Percentiles rank a stretch among this genome's conserved stretches.
Evolutionary conservation across 768 basidiomycete species (phyloP).

Genomic region (Boletales sp.): DNA sequence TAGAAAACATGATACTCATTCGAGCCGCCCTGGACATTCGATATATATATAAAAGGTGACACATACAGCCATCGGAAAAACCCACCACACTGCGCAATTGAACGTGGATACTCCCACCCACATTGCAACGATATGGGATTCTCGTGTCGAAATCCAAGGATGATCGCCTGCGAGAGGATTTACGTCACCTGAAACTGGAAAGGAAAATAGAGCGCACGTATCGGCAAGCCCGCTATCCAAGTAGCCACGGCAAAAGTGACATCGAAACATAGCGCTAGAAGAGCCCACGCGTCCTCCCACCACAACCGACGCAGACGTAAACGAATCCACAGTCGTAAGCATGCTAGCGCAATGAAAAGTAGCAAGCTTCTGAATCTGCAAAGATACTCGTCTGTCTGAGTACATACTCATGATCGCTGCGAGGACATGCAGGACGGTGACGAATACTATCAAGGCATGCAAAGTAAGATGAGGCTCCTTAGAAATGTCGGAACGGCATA

Average conservation of each 20-base stretch:
- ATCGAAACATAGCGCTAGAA: constrained; percentile 2
- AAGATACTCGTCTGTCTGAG: neutral
- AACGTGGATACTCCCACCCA: constrained; percentile 7
- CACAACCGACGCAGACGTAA: constrained; percentile 5
- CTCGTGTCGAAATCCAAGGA: neutral
- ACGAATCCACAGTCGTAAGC: constrained; percentile 8
- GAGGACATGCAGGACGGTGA: constrained; percentile 8
- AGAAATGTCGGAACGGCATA: neutral
- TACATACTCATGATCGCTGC: constrained; percentile 7
- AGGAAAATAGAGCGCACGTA: constrained; percentile 2
- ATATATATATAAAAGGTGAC: too few species aligned
- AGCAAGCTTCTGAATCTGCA: too few species aligned
- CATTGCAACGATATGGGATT: neutral
- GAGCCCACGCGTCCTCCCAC: constrained; percentile 14
- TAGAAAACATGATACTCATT: constrained; percentile 16
- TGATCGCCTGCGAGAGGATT: neutral
- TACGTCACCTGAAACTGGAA: neutral
- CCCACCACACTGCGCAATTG: constrained; percentile 7
- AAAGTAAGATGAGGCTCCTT: neutral
- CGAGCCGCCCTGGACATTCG: constrained; percentile 6
- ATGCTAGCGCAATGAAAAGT: neutral
- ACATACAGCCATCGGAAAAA: neutral
- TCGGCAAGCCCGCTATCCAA: constrained; percentile 4
- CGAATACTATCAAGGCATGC: neutral
- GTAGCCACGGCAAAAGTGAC: constrained; percentile 4